A percentile compares a stretch with the other conserved stretches of the same genome.
phyloP scores from a whole-genome alignment of 768 basidiomycete genomes.

The Pisolithus orientalis region DNA sequence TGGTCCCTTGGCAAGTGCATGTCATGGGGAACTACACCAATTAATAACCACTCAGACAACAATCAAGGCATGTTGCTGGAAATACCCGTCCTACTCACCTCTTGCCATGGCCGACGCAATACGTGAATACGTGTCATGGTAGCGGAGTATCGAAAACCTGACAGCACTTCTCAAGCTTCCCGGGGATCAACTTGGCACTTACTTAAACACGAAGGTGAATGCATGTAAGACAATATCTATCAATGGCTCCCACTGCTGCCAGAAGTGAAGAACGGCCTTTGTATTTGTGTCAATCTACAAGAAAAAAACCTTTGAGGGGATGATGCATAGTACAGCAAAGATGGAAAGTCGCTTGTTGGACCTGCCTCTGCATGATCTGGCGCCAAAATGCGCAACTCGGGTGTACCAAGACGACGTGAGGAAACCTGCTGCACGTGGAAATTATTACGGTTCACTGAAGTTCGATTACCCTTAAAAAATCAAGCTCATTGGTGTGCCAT shows the following conservation, averaged over 20 bases:
- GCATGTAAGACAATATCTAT: neutral
- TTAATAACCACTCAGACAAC: neutral
- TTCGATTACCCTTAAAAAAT: slow-evolving; percentile 20
- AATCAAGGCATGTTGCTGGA: neutral
- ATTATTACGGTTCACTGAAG: slow-evolving; percentile 23
- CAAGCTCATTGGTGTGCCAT: slow-evolving; percentile 70
- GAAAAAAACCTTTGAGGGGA: slow-evolving; percentile 27
- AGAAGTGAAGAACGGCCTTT: slow-evolving; percentile 14
- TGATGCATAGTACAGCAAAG: slow-evolving; percentile 23
- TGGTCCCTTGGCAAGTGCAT: neutral
- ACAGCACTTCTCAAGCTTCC: neutral
- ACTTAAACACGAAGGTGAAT: neutral
- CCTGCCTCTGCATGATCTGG: slow-evolving; percentile 33
- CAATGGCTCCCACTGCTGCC: slow-evolving; percentile 11
- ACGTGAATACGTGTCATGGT: neutral
- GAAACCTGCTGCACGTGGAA: slow-evolving; percentile 25
- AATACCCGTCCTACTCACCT: neutral
- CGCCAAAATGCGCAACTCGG: slow-evolving; percentile 28
- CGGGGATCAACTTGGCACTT: slow-evolving; percentile 2
- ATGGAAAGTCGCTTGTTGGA: slow-evolving; percentile 27
- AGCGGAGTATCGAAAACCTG: neutral
- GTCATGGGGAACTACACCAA: neutral
- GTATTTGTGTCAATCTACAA: slow-evolving; percentile 27
- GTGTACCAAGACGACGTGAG: slow-evolving; percentile 17
- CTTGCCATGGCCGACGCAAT: neutral